Evolutionary conservation across 176 grass and related monocot species (phyloP).

Genomic region (Saccharum officinarum): DNA sequence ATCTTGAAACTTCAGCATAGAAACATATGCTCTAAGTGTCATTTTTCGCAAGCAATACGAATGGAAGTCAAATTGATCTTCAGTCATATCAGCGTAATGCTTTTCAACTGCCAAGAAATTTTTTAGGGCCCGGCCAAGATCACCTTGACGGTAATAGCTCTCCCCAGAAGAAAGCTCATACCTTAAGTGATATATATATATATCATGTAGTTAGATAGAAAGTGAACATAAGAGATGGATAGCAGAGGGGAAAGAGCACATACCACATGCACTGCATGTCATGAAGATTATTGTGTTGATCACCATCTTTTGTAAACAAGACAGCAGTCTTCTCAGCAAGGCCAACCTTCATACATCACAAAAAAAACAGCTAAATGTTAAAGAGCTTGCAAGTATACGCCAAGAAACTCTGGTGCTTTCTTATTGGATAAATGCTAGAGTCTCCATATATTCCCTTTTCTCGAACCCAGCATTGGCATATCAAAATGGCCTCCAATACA

Average conservation of each 20-base stretch:
- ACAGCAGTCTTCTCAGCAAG: constrained; percentile 94
- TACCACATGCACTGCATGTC: constrained; percentile 99
- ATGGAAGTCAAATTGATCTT: constrained; percentile 99
- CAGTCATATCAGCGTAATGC: constrained; percentile 92
- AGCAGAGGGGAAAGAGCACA: background rate
- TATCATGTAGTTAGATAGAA: constrained; percentile 26
- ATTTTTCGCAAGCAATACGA: constrained; percentile 99
- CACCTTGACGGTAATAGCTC: constrained; percentile 94
- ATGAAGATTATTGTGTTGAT: constrained; percentile 99
- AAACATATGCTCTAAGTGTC: constrained; percentile 92
- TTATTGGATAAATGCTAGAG: background rate
- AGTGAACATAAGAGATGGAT: background rate
- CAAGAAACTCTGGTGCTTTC: background rate
- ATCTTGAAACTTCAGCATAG: constrained; percentile 98
- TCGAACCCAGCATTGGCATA: background rate
- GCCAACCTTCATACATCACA: constrained; percentile 62
- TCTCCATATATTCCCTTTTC: background rate
- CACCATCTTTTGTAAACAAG: constrained; percentile 97
- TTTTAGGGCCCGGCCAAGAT: constrained; percentile 90
- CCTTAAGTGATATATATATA: constrained; percentile 50
- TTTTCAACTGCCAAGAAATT: constrained; percentile 97
- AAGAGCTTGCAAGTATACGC: background rate
- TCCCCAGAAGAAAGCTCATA: constrained; percentile 98
- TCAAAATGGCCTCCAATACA: background rate
- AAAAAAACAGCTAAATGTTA: constrained; percentile 16